These are phyloP conservation scores for Allium sativum DNA, from an alignment of 106 monocot genomes.

Conservation along the genomic window DNA sequence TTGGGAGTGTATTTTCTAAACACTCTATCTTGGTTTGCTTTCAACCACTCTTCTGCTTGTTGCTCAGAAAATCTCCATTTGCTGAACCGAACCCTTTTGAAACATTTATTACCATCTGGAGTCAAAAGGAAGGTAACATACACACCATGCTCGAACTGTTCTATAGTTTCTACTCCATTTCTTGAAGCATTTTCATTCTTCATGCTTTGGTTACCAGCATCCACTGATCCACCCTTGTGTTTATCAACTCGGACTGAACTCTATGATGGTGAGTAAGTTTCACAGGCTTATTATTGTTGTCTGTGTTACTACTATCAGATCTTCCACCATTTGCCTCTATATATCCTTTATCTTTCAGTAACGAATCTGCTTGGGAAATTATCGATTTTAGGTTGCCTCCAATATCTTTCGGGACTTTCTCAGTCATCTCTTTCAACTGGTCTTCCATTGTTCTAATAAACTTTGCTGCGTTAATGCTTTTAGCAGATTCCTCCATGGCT, in stretches of 20 bases:
- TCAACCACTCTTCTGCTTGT: neutral
- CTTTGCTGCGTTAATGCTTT: conserved; percentile 16
- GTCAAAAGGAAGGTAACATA: conserved; percentile 42
- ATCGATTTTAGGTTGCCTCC: conserved; percentile 27
- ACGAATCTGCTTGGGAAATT: conserved; percentile 32
- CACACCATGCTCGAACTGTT: conserved; percentile 83
- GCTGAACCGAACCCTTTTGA: conserved; percentile 68
- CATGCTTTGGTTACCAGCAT: conserved; percentile 6
- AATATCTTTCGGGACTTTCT: conserved; percentile 35
- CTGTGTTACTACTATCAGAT: neutral
- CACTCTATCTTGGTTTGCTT: neutral
- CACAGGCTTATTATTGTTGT: neutral
- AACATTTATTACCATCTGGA: conserved; percentile 42
- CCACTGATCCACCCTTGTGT: neutral
- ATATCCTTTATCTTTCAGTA: conserved; percentile 15
- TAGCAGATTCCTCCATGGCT: conserved; percentile 37
- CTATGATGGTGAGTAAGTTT: conserved; percentile 7
- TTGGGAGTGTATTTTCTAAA: conserved; percentile 19
- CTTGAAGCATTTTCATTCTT: neutral
- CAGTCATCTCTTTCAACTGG: conserved; percentile 56
- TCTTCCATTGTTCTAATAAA: conserved; percentile 27
- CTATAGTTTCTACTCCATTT: conserved; percentile 11
- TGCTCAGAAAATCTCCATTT: neutral
- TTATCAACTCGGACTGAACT: conserved; percentile 2
- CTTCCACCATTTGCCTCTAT: too few species aligned